These are phyloP conservation scores for Senna siamea DNA, from an alignment of 306 rosid species.

Conservation along the genomic window DNA sequence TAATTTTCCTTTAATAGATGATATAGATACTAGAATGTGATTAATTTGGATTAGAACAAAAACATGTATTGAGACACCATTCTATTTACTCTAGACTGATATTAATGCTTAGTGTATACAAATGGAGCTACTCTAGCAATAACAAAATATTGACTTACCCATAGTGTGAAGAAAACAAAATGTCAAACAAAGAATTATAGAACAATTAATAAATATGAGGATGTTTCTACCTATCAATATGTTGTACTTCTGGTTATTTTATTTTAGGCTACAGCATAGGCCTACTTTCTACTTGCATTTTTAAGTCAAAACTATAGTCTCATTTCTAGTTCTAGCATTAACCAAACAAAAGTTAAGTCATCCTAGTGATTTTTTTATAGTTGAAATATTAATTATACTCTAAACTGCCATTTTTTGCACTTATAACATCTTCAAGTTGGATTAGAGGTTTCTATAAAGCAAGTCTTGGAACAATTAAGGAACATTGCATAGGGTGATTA, in stretches of 20 bases:
- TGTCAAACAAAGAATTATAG: background rate
- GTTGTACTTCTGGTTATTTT: background rate
- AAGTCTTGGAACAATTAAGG: conserved; percentile 76
- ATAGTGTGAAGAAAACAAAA: conserved; percentile 16
- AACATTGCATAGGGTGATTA: conserved; percentile 76
- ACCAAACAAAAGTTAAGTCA: conserved; percentile 4
- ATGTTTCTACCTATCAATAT: conserved; percentile 12
- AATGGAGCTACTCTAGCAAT: conserved; percentile 6
- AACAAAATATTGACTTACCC: conserved; percentile 3
- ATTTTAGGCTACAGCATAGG: conserved; percentile 19
- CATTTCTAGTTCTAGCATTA: background rate
- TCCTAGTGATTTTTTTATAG: conserved; percentile 1
- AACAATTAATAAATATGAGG: conserved; percentile 10
- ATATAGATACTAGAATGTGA: conserved; percentile 13
- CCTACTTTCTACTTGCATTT: conserved; percentile 20
- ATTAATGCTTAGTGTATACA: background rate
- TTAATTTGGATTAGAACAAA: conserved; percentile 4
- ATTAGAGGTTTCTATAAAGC: conserved; percentile 69
- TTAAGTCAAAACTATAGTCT: conserved; percentile 31
- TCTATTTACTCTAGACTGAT: conserved; percentile 7
- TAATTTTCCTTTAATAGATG: conserved; percentile 7
- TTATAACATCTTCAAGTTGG: conserved; percentile 67
- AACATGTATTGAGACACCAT: conserved; percentile 1
- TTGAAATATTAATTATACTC: conserved; percentile 7
- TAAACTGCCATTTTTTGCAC: conserved; percentile 32